Evolutionary conservation across 2,329 filamentous ascomycete species (phyloP), one percentile per base, ranked within the genome.

Genomic region (Hypoxylon sp.): DNA sequence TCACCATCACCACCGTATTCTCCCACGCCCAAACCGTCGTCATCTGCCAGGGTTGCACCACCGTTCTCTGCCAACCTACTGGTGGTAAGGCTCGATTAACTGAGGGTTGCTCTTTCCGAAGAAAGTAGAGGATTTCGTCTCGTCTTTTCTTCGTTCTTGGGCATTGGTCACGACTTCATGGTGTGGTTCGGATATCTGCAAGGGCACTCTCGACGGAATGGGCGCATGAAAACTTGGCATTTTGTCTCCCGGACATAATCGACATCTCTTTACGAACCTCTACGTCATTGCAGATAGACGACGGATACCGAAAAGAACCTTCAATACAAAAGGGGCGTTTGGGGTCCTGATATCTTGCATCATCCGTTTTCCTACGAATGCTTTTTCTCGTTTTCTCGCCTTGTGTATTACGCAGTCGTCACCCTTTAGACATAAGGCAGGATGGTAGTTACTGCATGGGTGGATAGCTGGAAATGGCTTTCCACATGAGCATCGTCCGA

Each of bases 1-100:
- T 98, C 92, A 98, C 94, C 85, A 99, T 99, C 90, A 99, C 96
- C 85, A 99, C 96, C 84, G 96, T 99, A 86, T 99, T 98, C 93
- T 98, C 95, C 74, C 96, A 99, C 90, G 96, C 96, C 85, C 96
- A 99, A 90, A 99, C 96, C 83, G 96, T 99, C 84, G 96, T 99
- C 85, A 97, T 98, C 90, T 99, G 96, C 92, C 94, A 94, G 82
- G 96, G 96, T 80, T 99, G 96, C 93, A 97, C 95, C 80, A 98
- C 97, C 80, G 96, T 99, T 77, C 93, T 99, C 74, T 99, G 96
- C 93, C 96, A 99, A 86, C 96, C 96, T 76, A 99, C 96, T 78
- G 96, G 96, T 90, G 96, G 96, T 81, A 99, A 99, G 90, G 96
- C 96, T 82, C 90, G 96, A 84, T 89, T 99, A 82, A 99, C 96